These are phyloP conservation scores for Aspergillus neoniger DNA, from an alignment of 2,329 filamentous ascomycete genomes.

Conservation along the genomic window DNA sequence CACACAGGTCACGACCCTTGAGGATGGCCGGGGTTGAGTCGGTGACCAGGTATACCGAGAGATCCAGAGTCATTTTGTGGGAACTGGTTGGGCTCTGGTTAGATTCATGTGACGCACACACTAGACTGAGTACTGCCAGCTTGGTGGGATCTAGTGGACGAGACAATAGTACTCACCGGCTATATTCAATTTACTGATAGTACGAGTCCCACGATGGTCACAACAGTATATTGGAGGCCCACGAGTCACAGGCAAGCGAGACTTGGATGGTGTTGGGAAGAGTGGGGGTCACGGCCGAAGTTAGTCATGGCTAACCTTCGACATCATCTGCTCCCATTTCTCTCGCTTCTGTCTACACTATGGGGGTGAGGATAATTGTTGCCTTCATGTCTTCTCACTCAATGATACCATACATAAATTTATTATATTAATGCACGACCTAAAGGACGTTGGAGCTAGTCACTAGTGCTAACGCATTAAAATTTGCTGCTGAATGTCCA, in stretches of 20 bases:
- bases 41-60: constrained; percentile 86
- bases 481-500: too few species aligned
- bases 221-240: not conserved
- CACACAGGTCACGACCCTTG: constrained; percentile 66
- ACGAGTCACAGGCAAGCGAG: not conserved
- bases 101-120: not conserved
- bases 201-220: not conserved
- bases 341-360: not conserved
- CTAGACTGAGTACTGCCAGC: not conserved
- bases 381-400: too few species aligned
- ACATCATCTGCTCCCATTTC: not conserved
- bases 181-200: not conserved
- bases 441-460: too few species aligned
- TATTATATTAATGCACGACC: too few species aligned
- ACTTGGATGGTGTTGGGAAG: not conserved
- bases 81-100: not conserved
- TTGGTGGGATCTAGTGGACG: not conserved
- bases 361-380: not conserved
- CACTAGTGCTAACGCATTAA: too few species aligned
- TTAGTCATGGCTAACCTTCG: not conserved
- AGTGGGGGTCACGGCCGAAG: not conserved
- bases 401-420: too few species aligned
- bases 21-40: constrained; percentile 88
- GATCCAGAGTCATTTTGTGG: constrained; percentile 59
- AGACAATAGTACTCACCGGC: not conserved